Conservation (phyloP, 176 grass and related monocot species). For the Phoenix roebelenii region DNA sequence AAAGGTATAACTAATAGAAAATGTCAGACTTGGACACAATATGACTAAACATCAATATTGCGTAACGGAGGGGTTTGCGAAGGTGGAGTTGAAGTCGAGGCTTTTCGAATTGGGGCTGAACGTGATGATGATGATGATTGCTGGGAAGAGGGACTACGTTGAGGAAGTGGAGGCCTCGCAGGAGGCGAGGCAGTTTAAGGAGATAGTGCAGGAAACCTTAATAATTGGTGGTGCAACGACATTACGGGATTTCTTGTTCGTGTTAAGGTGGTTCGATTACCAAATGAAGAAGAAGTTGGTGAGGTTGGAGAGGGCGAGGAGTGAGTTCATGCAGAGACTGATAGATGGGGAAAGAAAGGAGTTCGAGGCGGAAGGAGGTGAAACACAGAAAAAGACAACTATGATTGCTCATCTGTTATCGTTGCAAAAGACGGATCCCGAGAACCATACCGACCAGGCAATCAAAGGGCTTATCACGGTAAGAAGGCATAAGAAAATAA, state of each 20-base stretch:
- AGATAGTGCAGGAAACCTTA: background rate
- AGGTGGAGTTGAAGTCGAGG: constrained; percentile 1
- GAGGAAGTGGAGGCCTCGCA: background rate
- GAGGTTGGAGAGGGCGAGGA: background rate
- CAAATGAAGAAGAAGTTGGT: background rate
- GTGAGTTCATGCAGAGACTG: background rate
- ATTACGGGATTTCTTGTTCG: background rate
- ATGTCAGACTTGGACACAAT: too few species aligned
- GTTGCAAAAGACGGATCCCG: background rate
- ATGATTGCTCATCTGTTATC: background rate
- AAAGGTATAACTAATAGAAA: too few species aligned
- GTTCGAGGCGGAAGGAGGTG: too few species aligned
- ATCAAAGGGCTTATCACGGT: background rate
- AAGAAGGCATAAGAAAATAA: background rate
- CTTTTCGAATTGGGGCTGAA: background rate
- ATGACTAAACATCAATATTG: too few species aligned
- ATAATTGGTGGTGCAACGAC: background rate
- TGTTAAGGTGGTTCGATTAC: background rate
- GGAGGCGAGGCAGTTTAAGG: background rate
- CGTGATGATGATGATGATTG: background rate
- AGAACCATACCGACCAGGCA: background rate
- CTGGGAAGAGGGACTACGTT: background rate
- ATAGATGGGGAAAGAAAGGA: background rate
- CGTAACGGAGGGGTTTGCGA: background rate
- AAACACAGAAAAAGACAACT: background rate